Conservation (phyloP, 2,329 filamentous ascomycete genomes). For the Elsinoe arachidis region DNA sequence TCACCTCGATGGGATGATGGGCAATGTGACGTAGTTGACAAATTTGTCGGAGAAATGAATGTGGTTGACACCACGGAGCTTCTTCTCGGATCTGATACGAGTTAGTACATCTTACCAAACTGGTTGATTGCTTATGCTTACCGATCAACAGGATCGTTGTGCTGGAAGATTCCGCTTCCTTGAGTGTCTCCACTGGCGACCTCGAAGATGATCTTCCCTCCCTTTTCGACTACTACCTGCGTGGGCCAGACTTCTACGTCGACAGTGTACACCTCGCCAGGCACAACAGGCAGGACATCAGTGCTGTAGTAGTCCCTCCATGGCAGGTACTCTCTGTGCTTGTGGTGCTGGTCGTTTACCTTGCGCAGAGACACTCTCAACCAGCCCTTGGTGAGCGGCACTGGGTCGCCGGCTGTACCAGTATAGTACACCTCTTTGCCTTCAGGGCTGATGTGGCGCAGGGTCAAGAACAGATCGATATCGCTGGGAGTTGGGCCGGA, state of each 20-base stretch:
- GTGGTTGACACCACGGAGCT: slow-evolving; percentile 43
- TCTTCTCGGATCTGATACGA: slow-evolving; percentile 29
- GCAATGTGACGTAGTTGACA: slow-evolving; percentile 46
- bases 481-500: slow-evolving; percentile 39
- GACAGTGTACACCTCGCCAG: slow-evolving; percentile 49
- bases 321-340: slow-evolving; percentile 47
- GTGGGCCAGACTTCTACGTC: slow-evolving; percentile 60
- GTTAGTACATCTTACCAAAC: neutral
- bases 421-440: slow-evolving; percentile 56
- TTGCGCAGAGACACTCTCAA: slow-evolving; percentile 51
- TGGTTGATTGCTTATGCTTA: slow-evolving; percentile 19
- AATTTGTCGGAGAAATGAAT: slow-evolving; percentile 44
- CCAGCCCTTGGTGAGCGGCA: slow-evolving; percentile 58
- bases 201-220: slow-evolving; percentile 48
- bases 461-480: slow-evolving; percentile 55
- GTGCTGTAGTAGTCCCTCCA: slow-evolving; percentile 50
- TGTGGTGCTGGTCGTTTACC: slow-evolving; percentile 42
- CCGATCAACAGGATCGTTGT: slow-evolving; percentile 44
- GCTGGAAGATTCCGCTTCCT: slow-evolving; percentile 49
- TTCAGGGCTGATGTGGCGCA: slow-evolving; percentile 48
- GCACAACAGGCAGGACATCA: slow-evolving; percentile 47
- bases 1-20: slow-evolving; percentile 40
- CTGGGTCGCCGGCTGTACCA: slow-evolving; percentile 54
- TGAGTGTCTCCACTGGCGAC: slow-evolving; percentile 51
- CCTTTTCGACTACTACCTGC: slow-evolving; percentile 47